phyloP scores from a whole-genome alignment of 2,329 filamentous ascomycete species.

The Trichophyton benhamiae region DNA sequence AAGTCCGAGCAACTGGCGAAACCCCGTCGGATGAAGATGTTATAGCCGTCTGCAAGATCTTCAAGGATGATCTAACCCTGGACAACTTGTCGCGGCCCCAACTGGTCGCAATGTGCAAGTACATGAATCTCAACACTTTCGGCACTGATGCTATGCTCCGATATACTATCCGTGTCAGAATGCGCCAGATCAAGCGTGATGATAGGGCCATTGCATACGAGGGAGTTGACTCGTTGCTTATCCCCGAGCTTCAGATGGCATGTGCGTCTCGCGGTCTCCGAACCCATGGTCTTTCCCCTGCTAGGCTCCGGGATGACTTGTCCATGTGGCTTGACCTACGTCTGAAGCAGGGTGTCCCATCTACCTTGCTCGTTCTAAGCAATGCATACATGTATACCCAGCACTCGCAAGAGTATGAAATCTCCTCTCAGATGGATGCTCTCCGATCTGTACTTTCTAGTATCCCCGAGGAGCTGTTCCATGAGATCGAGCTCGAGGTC shows the following conservation, averaged over 20 bases:
- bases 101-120: conserved; percentile 92
- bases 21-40: conserved; percentile 78
- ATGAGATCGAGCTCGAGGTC: conserved; percentile 97
- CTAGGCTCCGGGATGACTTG: conserved; percentile 74
- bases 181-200: conserved; percentile 98
- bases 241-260: conserved; percentile 81
- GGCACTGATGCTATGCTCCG: conserved; percentile 96
- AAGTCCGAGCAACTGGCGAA: conserved; percentile 84
- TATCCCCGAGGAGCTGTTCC: conserved; percentile 96
- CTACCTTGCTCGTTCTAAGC: conserved; percentile 84
- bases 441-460: conserved; percentile 83
- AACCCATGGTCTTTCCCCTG: conserved; percentile 84
- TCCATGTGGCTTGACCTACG: conserved; percentile 90
- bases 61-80: conserved; percentile 92
- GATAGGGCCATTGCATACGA: conserved; percentile 90
- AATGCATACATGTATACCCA: conserved; percentile 94
- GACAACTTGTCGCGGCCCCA: conserved; percentile 95
- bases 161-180: conserved; percentile 91
- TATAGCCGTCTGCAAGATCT: conserved; percentile 97
- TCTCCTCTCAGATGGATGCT: conserved; percentile 81
- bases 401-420: conserved; percentile 62
- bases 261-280: conserved; percentile 85
- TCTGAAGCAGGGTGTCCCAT: conserved; percentile 88
- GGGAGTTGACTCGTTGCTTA: conserved; percentile 84
- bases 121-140: conserved; percentile 95